Evolutionary conservation across 78 protist species (phyloP).

Genomic region (Bigelowiella natans): DNA sequence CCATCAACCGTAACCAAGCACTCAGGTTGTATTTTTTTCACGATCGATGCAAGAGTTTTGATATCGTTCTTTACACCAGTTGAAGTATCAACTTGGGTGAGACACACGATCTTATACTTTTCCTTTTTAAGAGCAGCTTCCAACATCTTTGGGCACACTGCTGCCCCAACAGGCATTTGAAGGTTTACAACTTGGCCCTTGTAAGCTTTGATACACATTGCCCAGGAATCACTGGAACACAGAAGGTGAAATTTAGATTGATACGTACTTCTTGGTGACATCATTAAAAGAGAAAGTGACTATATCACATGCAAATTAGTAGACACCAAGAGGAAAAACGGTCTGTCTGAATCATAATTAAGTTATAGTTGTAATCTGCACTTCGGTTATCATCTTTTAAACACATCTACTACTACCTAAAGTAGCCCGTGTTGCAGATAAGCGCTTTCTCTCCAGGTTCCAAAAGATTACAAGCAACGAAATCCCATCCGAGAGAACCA

Average conservation of each 20-base stretch:
- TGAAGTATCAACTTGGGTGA: slow-evolving; percentile 1
- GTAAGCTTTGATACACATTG: background rate
- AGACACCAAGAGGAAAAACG: too few species aligned
- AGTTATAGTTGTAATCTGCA: too few species aligned
- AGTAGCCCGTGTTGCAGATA: slow-evolving; percentile 1
- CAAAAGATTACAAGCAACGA: background rate
- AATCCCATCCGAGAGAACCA: slow-evolving; percentile 9
- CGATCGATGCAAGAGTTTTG: background rate
- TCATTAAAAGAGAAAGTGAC: too few species aligned
- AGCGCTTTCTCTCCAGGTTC: slow-evolving; percentile 8
- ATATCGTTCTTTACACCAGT: slow-evolving; percentile 3
- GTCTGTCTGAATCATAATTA: too few species aligned
- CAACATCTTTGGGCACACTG: background rate
- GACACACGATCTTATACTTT: background rate
- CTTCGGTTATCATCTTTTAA: background rate
- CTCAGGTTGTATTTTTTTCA: background rate
- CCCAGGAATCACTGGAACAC: background rate
- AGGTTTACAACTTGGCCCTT: background rate
- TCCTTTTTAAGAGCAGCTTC: background rate
- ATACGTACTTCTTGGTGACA: too few species aligned
- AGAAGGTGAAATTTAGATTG: too few species aligned
- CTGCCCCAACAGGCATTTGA: background rate
- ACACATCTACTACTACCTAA: background rate
- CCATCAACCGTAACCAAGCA: background rate
- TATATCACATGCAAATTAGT: too few species aligned